These are phyloP conservation scores for Dendrocalamus latiflorus DNA, from an alignment of 202 grass and related monocot species.

Conservation along the genomic window DNA sequence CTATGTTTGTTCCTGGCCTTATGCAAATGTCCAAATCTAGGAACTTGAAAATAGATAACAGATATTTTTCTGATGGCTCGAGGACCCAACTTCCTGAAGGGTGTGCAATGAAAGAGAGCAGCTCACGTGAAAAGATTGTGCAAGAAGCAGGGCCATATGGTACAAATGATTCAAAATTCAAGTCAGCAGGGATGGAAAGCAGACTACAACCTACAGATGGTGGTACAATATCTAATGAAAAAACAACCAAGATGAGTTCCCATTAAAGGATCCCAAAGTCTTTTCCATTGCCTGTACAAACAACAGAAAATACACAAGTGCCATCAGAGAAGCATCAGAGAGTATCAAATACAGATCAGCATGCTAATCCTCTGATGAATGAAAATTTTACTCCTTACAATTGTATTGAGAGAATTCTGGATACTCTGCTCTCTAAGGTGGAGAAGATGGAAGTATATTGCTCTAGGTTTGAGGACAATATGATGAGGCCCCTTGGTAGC, in stretches of 20 bases:
- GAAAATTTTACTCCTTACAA: conserved; percentile 25
- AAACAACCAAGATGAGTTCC: conserved; percentile 27
- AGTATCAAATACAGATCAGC: conserved; percentile 15
- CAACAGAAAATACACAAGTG: conserved; percentile 13
- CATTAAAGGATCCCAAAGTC: conserved; percentile 16
- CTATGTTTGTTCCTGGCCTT: conserved; percentile 77
- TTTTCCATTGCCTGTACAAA: conserved; percentile 21
- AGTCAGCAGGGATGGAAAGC: conserved; percentile 9
- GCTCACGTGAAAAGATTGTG: neutral
- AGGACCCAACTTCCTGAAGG: conserved; percentile 25
- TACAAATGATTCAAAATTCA: conserved; percentile 15
- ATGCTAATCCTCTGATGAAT: neutral
- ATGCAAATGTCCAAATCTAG: conserved; percentile 73
- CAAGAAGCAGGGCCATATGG: neutral
- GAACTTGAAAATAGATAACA: conserved; percentile 44
- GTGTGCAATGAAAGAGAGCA: conserved; percentile 6
- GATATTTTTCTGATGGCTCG: conserved; percentile 43
- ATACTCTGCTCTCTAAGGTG: conserved; percentile 63
- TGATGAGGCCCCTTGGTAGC: conserved; percentile 62
- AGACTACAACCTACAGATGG: neutral
- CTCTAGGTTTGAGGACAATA: conserved; percentile 65
- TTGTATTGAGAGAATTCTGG: conserved; percentile 62
- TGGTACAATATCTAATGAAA: conserved; percentile 14
- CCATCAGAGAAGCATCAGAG: conserved; percentile 9
- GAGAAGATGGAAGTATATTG: conserved; percentile 74